phyloP scores from a whole-genome alignment of 2,329 filamentous ascomycete genomes.

The Botrytis deweyae region DNA sequence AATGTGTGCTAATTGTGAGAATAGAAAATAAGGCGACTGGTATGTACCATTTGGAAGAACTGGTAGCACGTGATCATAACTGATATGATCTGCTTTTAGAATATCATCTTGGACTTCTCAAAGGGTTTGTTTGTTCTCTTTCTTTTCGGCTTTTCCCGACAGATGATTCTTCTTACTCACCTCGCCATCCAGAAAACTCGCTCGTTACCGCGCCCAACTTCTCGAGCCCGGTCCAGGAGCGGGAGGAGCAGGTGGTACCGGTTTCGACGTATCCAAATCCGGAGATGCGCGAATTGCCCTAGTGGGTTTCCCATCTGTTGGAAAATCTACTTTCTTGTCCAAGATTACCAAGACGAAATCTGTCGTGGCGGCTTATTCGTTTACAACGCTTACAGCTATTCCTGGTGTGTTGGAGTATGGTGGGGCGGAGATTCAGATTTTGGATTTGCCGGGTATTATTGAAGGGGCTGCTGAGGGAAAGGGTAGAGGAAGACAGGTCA shows the following conservation, averaged over 20 bases:
- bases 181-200: constrained; percentile 72
- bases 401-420: constrained; percentile 97
- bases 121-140: constrained; percentile 75
- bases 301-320: constrained; percentile 97
- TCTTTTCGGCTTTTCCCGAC: not conserved
- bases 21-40: constrained; percentile 98
- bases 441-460: constrained; percentile 97
- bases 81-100: constrained; percentile 53
- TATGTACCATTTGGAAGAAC: constrained; percentile 48
- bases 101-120: constrained; percentile 95
- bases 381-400: constrained; percentile 96
- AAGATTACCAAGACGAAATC: constrained; percentile 98
- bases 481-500: constrained; percentile 91
- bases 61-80: constrained; percentile 38
- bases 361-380: constrained; percentile 92
- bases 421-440: constrained; percentile 94
- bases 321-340: constrained; percentile 97
- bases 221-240: constrained; percentile 83
- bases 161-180: not conserved
- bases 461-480: constrained; percentile 96
- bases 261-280: constrained; percentile 93
- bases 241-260: constrained; percentile 73
- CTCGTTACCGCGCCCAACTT: constrained; percentile 88
- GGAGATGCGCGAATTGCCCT: constrained; percentile 95
- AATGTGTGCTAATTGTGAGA: not conserved